phyloP scores from a whole-genome alignment of 371 early-diverging fungal species.

The Mucor indicus region DNA sequence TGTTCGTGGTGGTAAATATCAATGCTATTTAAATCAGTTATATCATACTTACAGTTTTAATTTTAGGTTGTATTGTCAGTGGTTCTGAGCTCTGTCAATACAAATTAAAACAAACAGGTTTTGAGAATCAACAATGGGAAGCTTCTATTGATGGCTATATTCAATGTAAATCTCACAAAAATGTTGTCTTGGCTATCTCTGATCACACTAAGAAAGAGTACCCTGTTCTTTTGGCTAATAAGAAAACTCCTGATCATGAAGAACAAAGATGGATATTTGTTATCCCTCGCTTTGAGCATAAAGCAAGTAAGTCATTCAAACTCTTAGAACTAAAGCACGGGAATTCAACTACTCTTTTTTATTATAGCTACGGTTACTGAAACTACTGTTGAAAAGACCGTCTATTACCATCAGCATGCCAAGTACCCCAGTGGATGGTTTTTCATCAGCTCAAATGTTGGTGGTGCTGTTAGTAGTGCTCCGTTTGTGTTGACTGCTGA shows the following conservation, averaged over 20 bases:
- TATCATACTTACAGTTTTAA: too few species aligned
- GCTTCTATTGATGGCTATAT: conserved; percentile 42
- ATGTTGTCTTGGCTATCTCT: conserved; percentile 28
- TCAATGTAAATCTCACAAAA: conserved; percentile 20
- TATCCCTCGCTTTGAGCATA: conserved; percentile 44
- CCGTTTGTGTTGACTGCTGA: conserved; percentile 37
- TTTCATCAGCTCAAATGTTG: conserved; percentile 33
- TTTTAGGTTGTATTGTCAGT: conserved; percentile 22
- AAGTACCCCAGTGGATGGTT: conserved; percentile 46
- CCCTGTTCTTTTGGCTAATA: conserved; percentile 15
- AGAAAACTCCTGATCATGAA: conserved; percentile 31
- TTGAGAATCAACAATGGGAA: conserved; percentile 43
- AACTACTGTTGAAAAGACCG: conserved; percentile 26
- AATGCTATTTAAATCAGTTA: too few species aligned
- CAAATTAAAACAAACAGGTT: conserved; percentile 32
- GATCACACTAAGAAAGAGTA: background rate
- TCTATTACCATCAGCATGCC: conserved; percentile 34
- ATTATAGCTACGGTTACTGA: conserved; percentile 16
- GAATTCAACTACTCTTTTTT: background rate
- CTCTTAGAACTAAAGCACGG: too few species aligned
- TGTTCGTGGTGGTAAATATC: conserved; percentile 56
- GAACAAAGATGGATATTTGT: conserved; percentile 51
- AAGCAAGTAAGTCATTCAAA: conserved; percentile 28
- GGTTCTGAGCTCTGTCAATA: conserved; percentile 42
- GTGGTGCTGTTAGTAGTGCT: conserved; percentile 17